Percentiles rank a stretch among this genome's conserved stretches.
phyloP scores from a whole-genome alignment of 192 early-diverging fungal genomes.

The Entomortierella beljakovae region DNA sequence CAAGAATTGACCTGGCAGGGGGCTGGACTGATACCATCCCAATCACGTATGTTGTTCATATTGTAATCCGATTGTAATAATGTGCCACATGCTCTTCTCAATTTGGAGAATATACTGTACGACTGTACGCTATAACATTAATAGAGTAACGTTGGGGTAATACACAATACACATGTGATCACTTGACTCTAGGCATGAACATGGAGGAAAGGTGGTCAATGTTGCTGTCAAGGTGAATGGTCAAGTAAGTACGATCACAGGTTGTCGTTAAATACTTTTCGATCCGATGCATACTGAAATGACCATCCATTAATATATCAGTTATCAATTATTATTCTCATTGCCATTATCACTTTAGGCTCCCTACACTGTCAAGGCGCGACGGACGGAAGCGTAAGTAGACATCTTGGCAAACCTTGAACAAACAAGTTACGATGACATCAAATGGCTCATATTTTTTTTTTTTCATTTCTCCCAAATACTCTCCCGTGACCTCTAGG shows the following conservation, averaged over 20 bases:
- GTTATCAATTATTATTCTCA: background rate
- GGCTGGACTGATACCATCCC: conserved; percentile 52
- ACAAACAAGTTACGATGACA: background rate
- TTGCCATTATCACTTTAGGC: background rate
- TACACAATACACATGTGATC: too few relatives aligned
- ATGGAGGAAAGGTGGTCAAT: conserved; percentile 52
- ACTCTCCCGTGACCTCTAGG: background rate
- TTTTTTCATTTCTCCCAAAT: conserved; percentile 2
- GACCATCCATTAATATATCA: background rate
- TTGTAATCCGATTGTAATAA: too few relatives aligned
- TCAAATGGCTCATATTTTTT: background rate
- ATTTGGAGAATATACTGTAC: background rate
- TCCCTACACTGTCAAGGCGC: conserved; percentile 24
- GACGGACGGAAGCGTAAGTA: conserved; percentile 31
- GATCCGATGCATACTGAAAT: background rate
- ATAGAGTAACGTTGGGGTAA: too few relatives aligned
- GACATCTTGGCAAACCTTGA: background rate
- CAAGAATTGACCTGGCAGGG: conserved; percentile 37
- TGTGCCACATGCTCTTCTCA: too few relatives aligned
- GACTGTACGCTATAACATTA: background rate
- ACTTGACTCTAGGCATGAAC: conserved; percentile 36
- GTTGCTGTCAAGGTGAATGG: conserved; percentile 42
- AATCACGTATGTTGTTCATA: conserved; percentile 35
- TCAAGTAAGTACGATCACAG: conserved; percentile 4
- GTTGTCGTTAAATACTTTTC: background rate